phyloP scores from a whole-genome alignment of 2,329 filamentous ascomycete species.

The Paecilomyces formosus region DNA sequence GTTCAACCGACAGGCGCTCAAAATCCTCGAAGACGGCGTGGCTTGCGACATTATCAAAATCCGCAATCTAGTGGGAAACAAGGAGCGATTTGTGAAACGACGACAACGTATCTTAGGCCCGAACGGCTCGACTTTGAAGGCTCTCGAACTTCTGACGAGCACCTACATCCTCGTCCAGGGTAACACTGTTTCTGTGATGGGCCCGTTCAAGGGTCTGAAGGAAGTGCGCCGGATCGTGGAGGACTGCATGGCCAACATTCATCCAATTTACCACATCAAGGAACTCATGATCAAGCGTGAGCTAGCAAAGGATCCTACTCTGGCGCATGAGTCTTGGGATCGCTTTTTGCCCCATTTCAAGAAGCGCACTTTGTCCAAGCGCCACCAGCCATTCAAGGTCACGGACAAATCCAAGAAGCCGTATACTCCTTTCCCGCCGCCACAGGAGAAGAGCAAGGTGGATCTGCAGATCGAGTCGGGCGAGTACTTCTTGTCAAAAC shows the following conservation, averaged over 20 bases:
- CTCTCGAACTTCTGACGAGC: conserved; percentile 80
- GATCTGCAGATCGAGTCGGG: conserved; percentile 96
- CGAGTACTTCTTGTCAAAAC: conserved; percentile 92
- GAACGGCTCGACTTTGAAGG: conserved; percentile 86
- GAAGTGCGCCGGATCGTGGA: conserved; percentile 83
- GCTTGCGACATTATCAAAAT: conserved; percentile 97
- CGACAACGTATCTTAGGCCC: conserved; percentile 88
- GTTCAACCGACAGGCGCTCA: conserved; percentile 53
- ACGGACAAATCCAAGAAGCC: conserved; percentile 89
- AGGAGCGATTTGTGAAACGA: conserved; percentile 91
- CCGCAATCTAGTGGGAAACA: conserved; percentile 79
- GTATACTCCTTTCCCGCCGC: conserved; percentile 95
- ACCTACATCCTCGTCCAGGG: conserved; percentile 95
- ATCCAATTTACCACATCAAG: conserved; percentile 88
- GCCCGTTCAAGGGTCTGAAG: conserved; percentile 85
- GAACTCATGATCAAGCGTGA: conserved; percentile 91
- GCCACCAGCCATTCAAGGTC: conserved; percentile 73
- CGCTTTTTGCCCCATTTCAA: conserved; percentile 96
- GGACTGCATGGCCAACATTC: conserved; percentile 95
- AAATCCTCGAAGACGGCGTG: conserved; percentile 85
- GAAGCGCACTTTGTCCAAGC: conserved; percentile 80
- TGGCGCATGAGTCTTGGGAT: conserved; percentile 88
- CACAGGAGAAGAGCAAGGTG: conserved; percentile 97
- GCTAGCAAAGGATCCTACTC: conserved; percentile 77
- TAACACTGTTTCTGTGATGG: conserved; percentile 90